These are phyloP conservation scores for Aspergillus saccharolyticus DNA, from an alignment of 495 filamentous ascomycete species.

Conservation along the genomic window DNA sequence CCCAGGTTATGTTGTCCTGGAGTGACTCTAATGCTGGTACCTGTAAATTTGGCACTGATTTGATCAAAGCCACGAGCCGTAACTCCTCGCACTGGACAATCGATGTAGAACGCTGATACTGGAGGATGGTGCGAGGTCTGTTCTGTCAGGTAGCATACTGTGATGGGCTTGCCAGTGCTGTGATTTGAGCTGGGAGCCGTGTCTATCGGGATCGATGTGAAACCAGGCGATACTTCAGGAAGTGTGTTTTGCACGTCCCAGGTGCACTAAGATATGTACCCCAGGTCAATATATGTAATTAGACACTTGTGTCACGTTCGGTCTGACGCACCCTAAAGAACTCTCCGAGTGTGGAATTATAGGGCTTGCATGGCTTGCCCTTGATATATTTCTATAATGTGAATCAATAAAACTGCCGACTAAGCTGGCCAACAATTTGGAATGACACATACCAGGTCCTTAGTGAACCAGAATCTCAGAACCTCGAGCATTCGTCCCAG, in stretches of 20 bases:
- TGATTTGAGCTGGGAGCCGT: slow-evolving; percentile 23
- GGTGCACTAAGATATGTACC: slow-evolving; percentile 60
- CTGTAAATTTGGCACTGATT: slow-evolving; percentile 94
- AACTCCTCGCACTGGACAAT: slow-evolving; percentile 87
- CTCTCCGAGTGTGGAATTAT: slow-evolving; percentile 95
- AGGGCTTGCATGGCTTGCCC: slow-evolving; percentile 96
- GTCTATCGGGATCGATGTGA: slow-evolving; percentile 36
- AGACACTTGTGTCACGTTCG: background rate
- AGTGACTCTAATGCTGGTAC: slow-evolving; percentile 84
- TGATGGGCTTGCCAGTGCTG: slow-evolving; percentile 52
- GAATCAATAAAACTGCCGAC: slow-evolving; percentile 13
- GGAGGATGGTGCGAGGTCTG: slow-evolving; percentile 99
- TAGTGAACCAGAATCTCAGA: slow-evolving; percentile 96
- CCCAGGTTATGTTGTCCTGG: slow-evolving; percentile 91
- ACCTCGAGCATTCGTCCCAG: slow-evolving; percentile 91
- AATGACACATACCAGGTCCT: slow-evolving; percentile 66
- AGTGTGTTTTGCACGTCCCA: slow-evolving; percentile 79
- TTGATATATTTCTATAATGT: slow-evolving; percentile 82
- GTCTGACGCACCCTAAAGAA: slow-evolving; percentile 75
- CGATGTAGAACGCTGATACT: slow-evolving; percentile 91
- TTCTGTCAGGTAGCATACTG: slow-evolving; percentile 89
- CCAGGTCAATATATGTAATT: slow-evolving; percentile 5
- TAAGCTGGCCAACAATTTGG: background rate
- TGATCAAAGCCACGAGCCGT: slow-evolving; percentile 90
- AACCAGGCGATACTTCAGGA: slow-evolving; percentile 42